Percentiles rank a stretch among this genome's conserved stretches.
Conservation (phyloP, 805 yeast species). For the Sugiyamaella boreocaroliniensis region DNA sequence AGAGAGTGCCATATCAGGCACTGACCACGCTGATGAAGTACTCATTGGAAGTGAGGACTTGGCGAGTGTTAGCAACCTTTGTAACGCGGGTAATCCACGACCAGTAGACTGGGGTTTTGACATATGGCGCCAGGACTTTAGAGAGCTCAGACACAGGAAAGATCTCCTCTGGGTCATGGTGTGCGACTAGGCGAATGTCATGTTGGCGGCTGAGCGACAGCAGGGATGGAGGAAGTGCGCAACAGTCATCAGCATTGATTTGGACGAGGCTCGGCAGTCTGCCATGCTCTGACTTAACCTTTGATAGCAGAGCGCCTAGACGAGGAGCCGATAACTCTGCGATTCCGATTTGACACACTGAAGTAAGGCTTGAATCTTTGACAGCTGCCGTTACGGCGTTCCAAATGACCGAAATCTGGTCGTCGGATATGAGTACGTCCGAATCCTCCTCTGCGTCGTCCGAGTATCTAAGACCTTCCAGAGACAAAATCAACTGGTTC, state of each 20-base stretch:
- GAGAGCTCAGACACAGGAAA: constrained; percentile 14
- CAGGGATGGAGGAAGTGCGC: constrained; percentile 31
- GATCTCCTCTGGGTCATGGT: constrained; percentile 29
- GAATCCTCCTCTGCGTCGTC: constrained; percentile 23
- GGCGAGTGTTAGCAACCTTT: constrained; percentile 18
- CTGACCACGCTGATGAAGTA: constrained; percentile 10
- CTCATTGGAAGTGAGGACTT: constrained; percentile 22
- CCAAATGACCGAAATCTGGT: constrained; percentile 21
- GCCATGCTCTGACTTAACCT: constrained; percentile 9
- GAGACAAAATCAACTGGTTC: constrained; percentile 20
- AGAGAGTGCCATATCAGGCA: background rate
- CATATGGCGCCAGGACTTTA: constrained; percentile 7
- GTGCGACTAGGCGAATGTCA: constrained; percentile 28
- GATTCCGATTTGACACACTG: constrained; percentile 22
- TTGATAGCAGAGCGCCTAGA: constrained; percentile 17
- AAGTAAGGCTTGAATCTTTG: background rate
- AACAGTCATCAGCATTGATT: constrained; percentile 32
- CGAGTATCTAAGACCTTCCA: constrained; percentile 27
- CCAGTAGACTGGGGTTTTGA: constrained; percentile 9
- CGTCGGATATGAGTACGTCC: background rate
- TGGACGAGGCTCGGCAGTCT: constrained; percentile 23
- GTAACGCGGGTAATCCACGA: constrained; percentile 22
- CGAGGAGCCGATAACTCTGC: constrained; percentile 26
- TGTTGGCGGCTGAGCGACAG: constrained; percentile 23
- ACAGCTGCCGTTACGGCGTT: constrained; percentile 13